Evolutionary conservation across 73 alveolate genomes (phyloP).

Genomic region (Halteria grandinella): DNA sequence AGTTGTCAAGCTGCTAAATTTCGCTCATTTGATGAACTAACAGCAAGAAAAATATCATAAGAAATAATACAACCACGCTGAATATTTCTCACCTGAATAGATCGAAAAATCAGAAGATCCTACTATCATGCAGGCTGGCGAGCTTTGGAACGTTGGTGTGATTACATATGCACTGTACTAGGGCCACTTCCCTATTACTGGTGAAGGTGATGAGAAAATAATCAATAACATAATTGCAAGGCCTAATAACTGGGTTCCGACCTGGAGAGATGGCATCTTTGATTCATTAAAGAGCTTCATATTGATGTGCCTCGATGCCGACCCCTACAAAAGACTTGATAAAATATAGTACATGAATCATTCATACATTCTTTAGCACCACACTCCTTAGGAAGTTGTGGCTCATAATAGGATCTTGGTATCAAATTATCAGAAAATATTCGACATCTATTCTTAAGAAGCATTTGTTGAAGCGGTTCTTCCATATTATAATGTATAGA

Average conservation of each 20-base stretch:
- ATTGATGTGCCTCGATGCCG: not conserved
- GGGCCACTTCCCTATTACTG: conserved; percentile 40
- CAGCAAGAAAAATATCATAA: conserved; percentile 18
- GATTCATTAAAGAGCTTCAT: conserved; percentile 7
- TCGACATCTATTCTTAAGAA: conserved; percentile 11
- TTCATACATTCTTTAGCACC: conserved; percentile 9
- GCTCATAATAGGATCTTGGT: conserved; percentile 6
- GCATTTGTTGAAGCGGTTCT: conserved; percentile 29
- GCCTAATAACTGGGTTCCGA: conserved; percentile 13
- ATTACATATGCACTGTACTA: conserved; percentile 28
- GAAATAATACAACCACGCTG: conserved; percentile 17
- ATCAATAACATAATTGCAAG: not conserved
- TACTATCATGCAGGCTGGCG: conserved; percentile 38
- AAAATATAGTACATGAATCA: conserved; percentile 4
- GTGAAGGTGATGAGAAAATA: conserved; percentile 10
- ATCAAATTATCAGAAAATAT: not conserved
- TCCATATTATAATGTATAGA: conserved; percentile 5
- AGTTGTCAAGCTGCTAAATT: not conserved
- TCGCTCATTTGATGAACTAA: conserved; percentile 1
- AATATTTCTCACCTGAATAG: conserved; percentile 46
- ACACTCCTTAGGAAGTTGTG: conserved; percentile 19
- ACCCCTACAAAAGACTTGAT: conserved; percentile 23
- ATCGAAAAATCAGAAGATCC: conserved; percentile 6
- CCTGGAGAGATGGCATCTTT: conserved; percentile 6
- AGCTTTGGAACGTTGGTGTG: conserved; percentile 46